Conservation (phyloP, 2,329 filamentous ascomycete species). For the Nemania sp. region DNA sequence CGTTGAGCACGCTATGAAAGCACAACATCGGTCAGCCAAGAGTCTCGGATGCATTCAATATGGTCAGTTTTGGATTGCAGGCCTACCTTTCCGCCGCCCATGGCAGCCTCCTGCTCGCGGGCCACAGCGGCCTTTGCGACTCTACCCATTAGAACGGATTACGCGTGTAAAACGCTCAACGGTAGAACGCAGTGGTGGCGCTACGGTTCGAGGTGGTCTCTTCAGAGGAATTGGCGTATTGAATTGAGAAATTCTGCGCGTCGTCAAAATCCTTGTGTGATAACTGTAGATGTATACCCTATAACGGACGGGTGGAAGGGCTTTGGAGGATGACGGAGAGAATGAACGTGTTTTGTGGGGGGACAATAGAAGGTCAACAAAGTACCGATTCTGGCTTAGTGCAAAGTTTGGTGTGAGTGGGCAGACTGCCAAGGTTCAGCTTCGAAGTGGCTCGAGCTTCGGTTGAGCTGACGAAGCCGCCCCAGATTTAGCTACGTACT, state of each 20-base stretch:
- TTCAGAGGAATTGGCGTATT: no score
- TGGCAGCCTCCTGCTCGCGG: conserved; percentile 39
- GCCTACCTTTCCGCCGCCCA: conserved; percentile 44
- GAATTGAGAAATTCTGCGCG: background rate
- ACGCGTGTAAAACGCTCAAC: conserved; percentile 19
- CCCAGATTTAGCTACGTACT: no score
- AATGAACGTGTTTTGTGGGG: conserved; percentile 26
- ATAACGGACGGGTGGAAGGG: background rate
- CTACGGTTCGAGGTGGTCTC: background rate
- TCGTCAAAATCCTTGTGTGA: background rate
- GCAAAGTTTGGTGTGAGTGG: background rate
- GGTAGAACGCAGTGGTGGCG: background rate
- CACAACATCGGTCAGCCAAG: background rate
- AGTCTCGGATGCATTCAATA: background rate
- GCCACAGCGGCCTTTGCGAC: conserved; percentile 33
- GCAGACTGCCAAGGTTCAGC: conserved; percentile 1
- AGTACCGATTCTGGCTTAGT: conserved; percentile 22
- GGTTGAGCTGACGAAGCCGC: conserved; percentile 11
- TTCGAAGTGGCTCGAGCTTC: conserved; percentile 13
- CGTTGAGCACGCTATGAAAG: conserved; percentile 49
- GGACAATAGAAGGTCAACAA: conserved; percentile 26
- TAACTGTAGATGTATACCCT: conserved; percentile 13
- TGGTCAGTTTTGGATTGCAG: background rate
- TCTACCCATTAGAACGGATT: conserved; percentile 33
- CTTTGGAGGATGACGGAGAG: conserved; percentile 18